A percentile compares a stretch with the other conserved stretches of the same genome.
Conservation (phyloP, 2,329 filamentous ascomycete species). For the Gaeumannomyces tritici region DNA sequence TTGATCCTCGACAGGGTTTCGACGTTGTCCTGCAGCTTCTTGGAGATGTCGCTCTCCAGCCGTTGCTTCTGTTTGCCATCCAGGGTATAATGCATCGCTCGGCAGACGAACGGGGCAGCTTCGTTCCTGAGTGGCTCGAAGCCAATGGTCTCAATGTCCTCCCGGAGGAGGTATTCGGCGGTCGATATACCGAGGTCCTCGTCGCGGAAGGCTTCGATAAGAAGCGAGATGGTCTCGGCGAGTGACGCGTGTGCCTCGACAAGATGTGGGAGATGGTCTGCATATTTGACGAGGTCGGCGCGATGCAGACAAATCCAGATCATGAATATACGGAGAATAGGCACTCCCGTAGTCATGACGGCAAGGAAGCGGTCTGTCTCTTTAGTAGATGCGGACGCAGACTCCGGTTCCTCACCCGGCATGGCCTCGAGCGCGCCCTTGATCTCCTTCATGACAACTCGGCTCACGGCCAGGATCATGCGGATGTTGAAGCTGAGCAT, state of each 20-base stretch:
- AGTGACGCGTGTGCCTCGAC: conserved; percentile 36
- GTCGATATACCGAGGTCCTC: conserved; percentile 22
- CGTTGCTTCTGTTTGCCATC: conserved; percentile 13
- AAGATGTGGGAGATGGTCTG: conserved; percentile 33
- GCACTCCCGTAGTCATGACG: conserved; percentile 33
- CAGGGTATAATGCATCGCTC: conserved; percentile 21
- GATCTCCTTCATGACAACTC: conserved; percentile 61
- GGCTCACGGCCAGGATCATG: conserved; percentile 63
- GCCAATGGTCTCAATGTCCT: conserved; percentile 38
- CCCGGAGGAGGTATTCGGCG: conserved; percentile 37
- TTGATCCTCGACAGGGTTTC: conserved; percentile 12
- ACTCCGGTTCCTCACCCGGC: conserved; percentile 17
- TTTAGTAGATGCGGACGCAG: conserved; percentile 14
- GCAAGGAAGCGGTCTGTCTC: conserved; percentile 22
- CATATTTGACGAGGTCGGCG: conserved; percentile 34
- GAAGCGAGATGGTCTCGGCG: conserved; percentile 34
- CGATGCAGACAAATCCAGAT: conserved; percentile 42
- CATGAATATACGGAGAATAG: conserved; percentile 41
- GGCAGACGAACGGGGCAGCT: conserved; percentile 17
- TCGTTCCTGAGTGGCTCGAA: conserved; percentile 26
- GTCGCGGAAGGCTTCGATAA: conserved; percentile 34
- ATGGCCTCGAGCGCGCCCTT: conserved; percentile 31
- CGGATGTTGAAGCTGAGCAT: conserved; percentile 70
- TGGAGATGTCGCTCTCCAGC: conserved; percentile 8
- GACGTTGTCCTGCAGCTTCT: conserved; percentile 4